Evolutionary conservation across 495 filamentous ascomycete species (phyloP).

Genomic region (Aspergillus biplanus): DNA sequence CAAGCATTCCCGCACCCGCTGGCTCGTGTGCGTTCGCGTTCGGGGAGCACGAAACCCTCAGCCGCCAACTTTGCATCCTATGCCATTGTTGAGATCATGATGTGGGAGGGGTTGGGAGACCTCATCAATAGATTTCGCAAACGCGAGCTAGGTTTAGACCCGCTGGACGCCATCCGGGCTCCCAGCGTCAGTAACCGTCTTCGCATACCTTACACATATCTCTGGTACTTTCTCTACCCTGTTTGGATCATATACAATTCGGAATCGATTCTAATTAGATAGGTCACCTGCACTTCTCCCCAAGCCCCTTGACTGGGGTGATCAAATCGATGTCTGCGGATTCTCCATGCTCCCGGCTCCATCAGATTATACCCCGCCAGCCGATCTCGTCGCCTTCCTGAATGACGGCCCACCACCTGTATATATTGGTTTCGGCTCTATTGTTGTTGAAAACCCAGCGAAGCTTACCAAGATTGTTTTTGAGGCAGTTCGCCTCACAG

Average conservation of each 20-base stretch:
- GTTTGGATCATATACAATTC: not conserved
- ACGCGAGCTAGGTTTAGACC: constrained; percentile 66
- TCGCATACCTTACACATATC: constrained; percentile 76
- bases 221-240: constrained; percentile 55
- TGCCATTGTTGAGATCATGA: constrained; percentile 76
- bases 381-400: constrained; percentile 65
- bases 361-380: constrained; percentile 61
- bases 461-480: constrained; percentile 67
- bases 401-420: constrained; percentile 65
- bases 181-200: constrained; percentile 66
- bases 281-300: constrained; percentile 75
- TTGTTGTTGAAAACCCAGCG: constrained; percentile 73
- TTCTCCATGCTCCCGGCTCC: constrained; percentile 70
- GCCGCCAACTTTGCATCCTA: constrained; percentile 77
- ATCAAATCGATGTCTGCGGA: constrained; percentile 68
- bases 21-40: constrained; percentile 57
- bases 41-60: constrained; percentile 54
- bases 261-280: not conserved
- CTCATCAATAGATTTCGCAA: constrained; percentile 73
- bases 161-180: constrained; percentile 66
- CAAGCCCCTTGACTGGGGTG: constrained; percentile 75
- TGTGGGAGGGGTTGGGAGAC: constrained; percentile 79
- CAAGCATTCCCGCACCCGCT: constrained; percentile 58
- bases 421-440: constrained; percentile 80
- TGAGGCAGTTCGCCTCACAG: constrained; percentile 62